Evolutionary conservation across 2,329 filamentous ascomycete species (phyloP).

Genomic region (Beauveria rudraprayagi): DNA sequence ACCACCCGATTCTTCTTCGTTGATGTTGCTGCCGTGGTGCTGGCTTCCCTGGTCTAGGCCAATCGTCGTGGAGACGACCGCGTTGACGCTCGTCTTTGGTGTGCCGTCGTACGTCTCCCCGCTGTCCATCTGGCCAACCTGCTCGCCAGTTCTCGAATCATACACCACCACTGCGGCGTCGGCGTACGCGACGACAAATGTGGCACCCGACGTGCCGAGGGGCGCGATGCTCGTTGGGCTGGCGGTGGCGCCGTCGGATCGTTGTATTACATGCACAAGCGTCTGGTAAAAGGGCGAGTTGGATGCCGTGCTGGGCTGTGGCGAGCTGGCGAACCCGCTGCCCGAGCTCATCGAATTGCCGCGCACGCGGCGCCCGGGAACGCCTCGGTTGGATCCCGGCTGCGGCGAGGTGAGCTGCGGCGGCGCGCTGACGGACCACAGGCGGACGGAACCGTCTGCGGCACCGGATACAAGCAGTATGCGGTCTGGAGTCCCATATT

Average conservation of each 20-base stretch:
- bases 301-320: constrained; percentile 80
- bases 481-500: constrained; percentile 73
- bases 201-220: constrained; percentile 71
- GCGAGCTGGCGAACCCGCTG: constrained; percentile 81
- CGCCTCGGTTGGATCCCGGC: constrained; percentile 53
- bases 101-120: constrained; percentile 90
- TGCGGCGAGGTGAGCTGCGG: constrained; percentile 79
- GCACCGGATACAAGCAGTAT: constrained; percentile 86
- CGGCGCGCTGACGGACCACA: constrained; percentile 91
- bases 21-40: constrained; percentile 41
- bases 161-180: constrained; percentile 88
- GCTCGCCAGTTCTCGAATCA: constrained; percentile 85
- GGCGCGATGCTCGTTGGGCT: constrained; percentile 92
- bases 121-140: constrained; percentile 87
- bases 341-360: constrained; percentile 93
- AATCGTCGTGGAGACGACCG: constrained; percentile 78
- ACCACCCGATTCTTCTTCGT: constrained; percentile 66
- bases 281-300: constrained; percentile 82
- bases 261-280: constrained; percentile 76
- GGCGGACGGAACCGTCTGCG: constrained; percentile 82
- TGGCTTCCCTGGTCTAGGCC: constrained; percentile 63
- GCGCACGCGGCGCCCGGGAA: constrained; percentile 55
- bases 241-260: constrained; percentile 54
- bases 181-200: constrained; percentile 86
- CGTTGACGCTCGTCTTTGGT: constrained; percentile 70